These are phyloP conservation scores for Apiospora hydei DNA, from an alignment of 2,329 filamentous ascomycete genomes.

Conservation along the genomic window DNA sequence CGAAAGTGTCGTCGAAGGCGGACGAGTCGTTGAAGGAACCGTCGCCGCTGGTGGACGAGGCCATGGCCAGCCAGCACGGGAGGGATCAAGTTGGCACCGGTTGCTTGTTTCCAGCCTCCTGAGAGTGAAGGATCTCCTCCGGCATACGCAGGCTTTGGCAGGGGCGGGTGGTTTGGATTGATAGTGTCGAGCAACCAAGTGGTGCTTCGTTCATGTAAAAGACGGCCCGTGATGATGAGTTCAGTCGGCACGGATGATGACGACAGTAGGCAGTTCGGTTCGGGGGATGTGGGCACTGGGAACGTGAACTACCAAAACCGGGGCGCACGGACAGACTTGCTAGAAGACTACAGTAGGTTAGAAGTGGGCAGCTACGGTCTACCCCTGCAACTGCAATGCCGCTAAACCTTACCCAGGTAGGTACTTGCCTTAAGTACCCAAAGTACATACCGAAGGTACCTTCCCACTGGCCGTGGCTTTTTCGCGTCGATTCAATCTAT, in stretches of 20 bases:
- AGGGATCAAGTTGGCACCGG: background rate
- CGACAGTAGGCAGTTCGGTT: background rate
- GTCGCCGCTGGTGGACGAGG: slow-evolving; percentile 13
- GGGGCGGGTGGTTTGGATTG: background rate
- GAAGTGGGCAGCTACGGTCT: background rate
- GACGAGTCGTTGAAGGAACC: background rate
- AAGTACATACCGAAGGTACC: background rate
- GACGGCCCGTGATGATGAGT: background rate
- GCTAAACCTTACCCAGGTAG: too few relatives aligned
- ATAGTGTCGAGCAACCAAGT: background rate
- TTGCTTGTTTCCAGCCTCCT: background rate
- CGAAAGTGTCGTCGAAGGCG: background rate
- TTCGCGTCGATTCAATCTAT: slow-evolving; percentile 24
- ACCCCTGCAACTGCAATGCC: background rate
- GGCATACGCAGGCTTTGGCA: background rate
- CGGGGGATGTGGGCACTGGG: background rate
- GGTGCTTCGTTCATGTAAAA: background rate
- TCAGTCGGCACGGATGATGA: background rate
- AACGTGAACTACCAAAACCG: background rate
- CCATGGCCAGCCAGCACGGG: background rate
- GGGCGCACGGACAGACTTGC: background rate
- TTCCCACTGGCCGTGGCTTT: slow-evolving; percentile 10
- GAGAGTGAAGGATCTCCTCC: background rate
- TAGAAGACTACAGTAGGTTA: too few relatives aligned
- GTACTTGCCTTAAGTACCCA: too few relatives aligned